phyloP scores from a whole-genome alignment of 371 early-diverging fungal genomes.

The Polyrhizophydium stewartii region DNA sequence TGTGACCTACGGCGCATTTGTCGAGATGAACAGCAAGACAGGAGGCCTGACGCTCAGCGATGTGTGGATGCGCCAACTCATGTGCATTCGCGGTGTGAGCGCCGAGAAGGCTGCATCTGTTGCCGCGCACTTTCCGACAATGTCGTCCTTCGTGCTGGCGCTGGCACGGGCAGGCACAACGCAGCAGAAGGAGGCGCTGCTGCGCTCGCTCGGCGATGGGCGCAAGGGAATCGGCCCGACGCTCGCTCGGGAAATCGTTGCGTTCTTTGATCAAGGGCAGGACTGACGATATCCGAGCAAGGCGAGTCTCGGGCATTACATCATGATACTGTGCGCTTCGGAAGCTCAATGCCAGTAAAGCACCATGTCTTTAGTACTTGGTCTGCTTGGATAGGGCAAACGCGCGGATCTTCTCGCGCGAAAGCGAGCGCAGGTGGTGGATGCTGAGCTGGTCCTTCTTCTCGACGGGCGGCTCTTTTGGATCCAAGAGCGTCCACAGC shows the following conservation, averaged over 20 bases:
- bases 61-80: constrained; percentile 72
- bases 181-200: constrained; percentile 16
- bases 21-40: constrained; percentile 64
- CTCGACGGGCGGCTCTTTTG: constrained; percentile 10
- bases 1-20: constrained; percentile 58
- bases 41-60: constrained; percentile 61
- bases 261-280: background rate
- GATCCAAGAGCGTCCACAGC: constrained; percentile 83
- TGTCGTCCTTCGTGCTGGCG: constrained; percentile 9
- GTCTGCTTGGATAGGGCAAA: constrained; percentile 11
- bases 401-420: constrained; percentile 20
- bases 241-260: constrained; percentile 19
- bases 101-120: constrained; percentile 76
- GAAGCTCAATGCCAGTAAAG: no score
- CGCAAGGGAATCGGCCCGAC: constrained; percentile 22
- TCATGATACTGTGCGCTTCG: no score
- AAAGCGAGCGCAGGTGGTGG: constrained; percentile 18
- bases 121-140: constrained; percentile 66
- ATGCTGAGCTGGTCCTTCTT: constrained; percentile 10
- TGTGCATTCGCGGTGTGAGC: constrained; percentile 76
- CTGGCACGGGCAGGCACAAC: constrained; percentile 12
- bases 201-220: constrained; percentile 14
- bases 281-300: background rate
- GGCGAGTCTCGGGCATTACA: no score
- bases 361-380: no score